Base-by-base conservation (phyloP, 23 red algal species). In the Gracilaria caudata region DNA sequence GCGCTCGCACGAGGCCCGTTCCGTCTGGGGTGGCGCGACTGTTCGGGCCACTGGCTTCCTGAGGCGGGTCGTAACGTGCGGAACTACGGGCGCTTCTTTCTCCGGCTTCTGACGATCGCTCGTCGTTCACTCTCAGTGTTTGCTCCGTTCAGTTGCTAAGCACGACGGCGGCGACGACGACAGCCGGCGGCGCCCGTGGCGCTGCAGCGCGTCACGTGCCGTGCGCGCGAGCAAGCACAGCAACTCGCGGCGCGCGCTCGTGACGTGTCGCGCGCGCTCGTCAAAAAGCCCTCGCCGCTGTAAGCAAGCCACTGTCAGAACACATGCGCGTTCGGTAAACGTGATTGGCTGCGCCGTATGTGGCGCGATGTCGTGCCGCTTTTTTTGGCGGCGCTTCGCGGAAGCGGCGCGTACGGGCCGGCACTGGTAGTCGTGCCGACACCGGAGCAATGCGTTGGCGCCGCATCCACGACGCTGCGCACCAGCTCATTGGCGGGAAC, bases 401-500 rank as follows among this genome's bases (percentile, higher is more conserved):
- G n/a, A n/a, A n/a, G 14, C 29, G 30, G 26, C 28, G 30, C 29
- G 30, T 66, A 35, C 26, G 61, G 4, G 30, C 49, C 29, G 61
- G 30, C 57, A 29, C 57, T 4, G 3, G 57, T 60, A 17, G 12
- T 3, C 7, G 53, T 56, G 53, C 6, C 53, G 4, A n/a, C 53
- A 17, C 19, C 25, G 58, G 19, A 63, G 19, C 58, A 23, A 23
- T 32, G 58, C 58, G 19, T 63, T 56, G 53, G 57, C 57, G 57
- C 57, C n/a, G n/a, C n/a, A n/a, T n/a, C n/a, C n/a, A 1, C 57
- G 23, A 4, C 21, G 23, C 57, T 8, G 57, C 4, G n/a, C 54
- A n/a, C 6, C 54, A 57, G 54, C 54, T 20, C 54, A 57, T 57
- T 57, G 54, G 54, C 54, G 54, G 54, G 54, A 57, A 57, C 45